Evolutionary conservation across 768 basidiomycete genomes (phyloP).

Genomic region (Tricholoma hemisulphureum): DNA sequence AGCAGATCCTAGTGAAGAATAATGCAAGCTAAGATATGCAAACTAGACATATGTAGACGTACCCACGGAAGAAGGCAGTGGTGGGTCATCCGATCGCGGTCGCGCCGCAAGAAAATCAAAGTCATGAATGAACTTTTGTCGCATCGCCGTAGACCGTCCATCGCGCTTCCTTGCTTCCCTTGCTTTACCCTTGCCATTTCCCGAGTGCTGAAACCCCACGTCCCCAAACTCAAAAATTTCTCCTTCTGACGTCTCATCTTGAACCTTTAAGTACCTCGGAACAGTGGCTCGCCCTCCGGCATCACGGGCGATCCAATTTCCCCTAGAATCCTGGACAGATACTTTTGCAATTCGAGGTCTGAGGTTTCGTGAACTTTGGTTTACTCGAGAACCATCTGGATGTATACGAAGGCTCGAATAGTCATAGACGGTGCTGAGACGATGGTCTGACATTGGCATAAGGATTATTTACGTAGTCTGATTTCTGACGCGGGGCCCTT

Average conservation of each 20-base stretch:
- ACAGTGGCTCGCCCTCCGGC: slow-evolving; percentile 53
- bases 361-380: slow-evolving; percentile 38
- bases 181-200: slow-evolving; percentile 4
- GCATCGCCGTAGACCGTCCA: slow-evolving; percentile 33
- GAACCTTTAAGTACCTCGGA: slow-evolving; percentile 29
- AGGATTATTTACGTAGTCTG: too few relatives aligned
- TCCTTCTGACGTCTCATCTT: slow-evolving; percentile 14
- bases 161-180: slow-evolving; percentile 13
- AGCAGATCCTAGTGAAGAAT: slow-evolving; percentile 41
- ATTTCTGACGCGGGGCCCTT: too few relatives aligned
- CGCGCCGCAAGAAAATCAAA: slow-evolving; percentile 50
- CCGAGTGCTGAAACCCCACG: background rate
- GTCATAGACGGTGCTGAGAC: slow-evolving; percentile 62
- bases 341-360: slow-evolving; percentile 32
- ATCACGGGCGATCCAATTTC: slow-evolving; percentile 67
- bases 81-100: slow-evolving; percentile 9
- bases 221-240: slow-evolving; percentile 11
- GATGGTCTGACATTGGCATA: slow-evolving; percentile 28
- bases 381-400: slow-evolving; percentile 61
- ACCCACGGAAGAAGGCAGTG: slow-evolving; percentile 54
- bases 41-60: slow-evolving; percentile 2
- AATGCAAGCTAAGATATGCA: slow-evolving; percentile 8
- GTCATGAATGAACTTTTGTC: slow-evolving; percentile 46
- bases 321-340: slow-evolving; percentile 45
- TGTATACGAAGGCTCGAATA: slow-evolving; percentile 63